Percentiles rank a stretch among this genome's conserved stretches.
phyloP scores from a whole-genome alignment of 768 basidiomycete genomes.

The Tricholoma matsutake region DNA sequence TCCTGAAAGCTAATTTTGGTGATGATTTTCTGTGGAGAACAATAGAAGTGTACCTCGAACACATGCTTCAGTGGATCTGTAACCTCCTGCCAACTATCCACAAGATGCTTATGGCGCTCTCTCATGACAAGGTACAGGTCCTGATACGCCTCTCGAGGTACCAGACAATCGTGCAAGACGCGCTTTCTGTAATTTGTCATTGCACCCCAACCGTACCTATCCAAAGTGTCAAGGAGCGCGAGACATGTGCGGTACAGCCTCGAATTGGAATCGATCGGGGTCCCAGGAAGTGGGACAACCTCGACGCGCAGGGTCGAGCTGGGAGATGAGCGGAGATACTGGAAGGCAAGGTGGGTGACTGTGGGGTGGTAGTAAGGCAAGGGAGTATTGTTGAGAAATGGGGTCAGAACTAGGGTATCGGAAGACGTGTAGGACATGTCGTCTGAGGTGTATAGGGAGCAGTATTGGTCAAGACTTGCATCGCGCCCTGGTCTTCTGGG shows the following conservation, averaged over 20 bases:
- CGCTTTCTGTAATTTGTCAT: conserved; percentile 84
- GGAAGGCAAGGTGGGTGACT: conserved; percentile 77
- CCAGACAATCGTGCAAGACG: conserved; percentile 75
- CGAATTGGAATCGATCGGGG: conserved; percentile 48
- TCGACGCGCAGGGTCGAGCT: conserved; percentile 52
- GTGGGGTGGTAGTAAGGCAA: conserved; percentile 92
- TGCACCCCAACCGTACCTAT: conserved; percentile 87
- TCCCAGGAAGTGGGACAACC: conserved; percentile 47
- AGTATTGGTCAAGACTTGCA: conserved; percentile 68
- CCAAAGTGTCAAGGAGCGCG: conserved; percentile 75
- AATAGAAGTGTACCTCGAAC: conserved; percentile 56
- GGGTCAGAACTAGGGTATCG: conserved; percentile 52
- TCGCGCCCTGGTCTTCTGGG: conserved; percentile 81
- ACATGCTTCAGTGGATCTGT: conserved; percentile 91
- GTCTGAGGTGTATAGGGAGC: conserved; percentile 58
- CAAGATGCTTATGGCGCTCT: conserved; percentile 75
- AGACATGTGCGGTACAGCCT: conserved; percentile 80
- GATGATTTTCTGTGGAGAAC: neutral
- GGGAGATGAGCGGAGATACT: conserved; percentile 44
- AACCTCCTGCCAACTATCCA: conserved; percentile 72
- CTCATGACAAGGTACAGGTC: conserved; percentile 88
- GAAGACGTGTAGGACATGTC: conserved; percentile 8
- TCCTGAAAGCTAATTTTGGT: conserved; percentile 49
- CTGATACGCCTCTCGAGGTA: conserved; percentile 78
- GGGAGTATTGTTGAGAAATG: conserved; percentile 43